phyloP scores from a whole-genome alignment of 768 basidiomycete genomes.

The Lepiota brunneoincarnata region DNA sequence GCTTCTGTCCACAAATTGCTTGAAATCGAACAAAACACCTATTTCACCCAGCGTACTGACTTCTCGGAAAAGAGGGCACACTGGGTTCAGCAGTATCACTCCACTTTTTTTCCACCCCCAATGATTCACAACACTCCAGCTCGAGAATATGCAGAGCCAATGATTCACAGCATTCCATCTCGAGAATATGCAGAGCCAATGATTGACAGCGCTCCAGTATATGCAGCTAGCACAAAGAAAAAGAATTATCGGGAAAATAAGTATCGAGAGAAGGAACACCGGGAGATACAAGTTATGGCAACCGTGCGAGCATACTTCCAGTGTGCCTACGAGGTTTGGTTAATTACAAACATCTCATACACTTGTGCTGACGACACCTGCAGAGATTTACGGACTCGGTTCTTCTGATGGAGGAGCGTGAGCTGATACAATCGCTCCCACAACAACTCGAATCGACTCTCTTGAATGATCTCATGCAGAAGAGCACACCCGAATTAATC shows the following conservation, averaged over 20 bases:
- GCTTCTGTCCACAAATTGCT: slow-evolving; percentile 29
- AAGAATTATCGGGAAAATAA: background rate
- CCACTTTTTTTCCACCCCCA: background rate
- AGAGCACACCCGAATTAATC: slow-evolving; percentile 15
- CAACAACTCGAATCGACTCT: slow-evolving; percentile 33
- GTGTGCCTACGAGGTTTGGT: slow-evolving; percentile 47
- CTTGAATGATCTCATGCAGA: slow-evolving; percentile 21
- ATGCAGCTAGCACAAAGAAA: too few species aligned
- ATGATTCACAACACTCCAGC: too few species aligned
- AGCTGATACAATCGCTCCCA: slow-evolving; percentile 38
- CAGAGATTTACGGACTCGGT: slow-evolving; percentile 57
- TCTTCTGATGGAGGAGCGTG: slow-evolving; percentile 46
- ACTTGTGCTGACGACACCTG: background rate
- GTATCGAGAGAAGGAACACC: slow-evolving; percentile 8
- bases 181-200: too few species aligned
- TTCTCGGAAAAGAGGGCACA: slow-evolving; percentile 14
- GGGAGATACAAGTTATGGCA: slow-evolving; percentile 48
- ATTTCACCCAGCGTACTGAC: slow-evolving; percentile 32
- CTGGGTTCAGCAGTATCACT: slow-evolving; percentile 19
- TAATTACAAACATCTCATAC: background rate
- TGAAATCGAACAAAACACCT: slow-evolving; percentile 33
- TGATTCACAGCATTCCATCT: too few species aligned
- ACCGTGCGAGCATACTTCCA: slow-evolving; percentile 56
- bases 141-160: too few species aligned
- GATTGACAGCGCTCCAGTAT: too few species aligned